Evolutionary conservation across 495 filamentous ascomycete genomes (phyloP).

Genomic region (Aspergillus incahuasiensis): DNA sequence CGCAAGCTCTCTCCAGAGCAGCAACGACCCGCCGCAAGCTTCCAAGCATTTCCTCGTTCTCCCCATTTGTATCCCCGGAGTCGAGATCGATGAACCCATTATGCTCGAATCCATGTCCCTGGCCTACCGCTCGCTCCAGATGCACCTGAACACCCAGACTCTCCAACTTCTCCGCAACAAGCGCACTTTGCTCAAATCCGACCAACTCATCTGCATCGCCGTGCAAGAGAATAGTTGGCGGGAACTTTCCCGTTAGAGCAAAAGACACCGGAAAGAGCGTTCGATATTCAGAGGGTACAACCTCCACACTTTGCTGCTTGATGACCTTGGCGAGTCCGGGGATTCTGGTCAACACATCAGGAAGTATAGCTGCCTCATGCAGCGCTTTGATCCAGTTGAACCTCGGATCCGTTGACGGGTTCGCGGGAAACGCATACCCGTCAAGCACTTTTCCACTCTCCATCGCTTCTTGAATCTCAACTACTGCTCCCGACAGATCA

Average conservation of each 20-base stretch:
- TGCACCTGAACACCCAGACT: neutral
- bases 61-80: neutral
- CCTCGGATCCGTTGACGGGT: neutral
- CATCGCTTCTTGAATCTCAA: neutral
- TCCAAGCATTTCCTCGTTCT: neutral
- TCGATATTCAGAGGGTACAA: neutral
- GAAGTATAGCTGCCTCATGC: neutral
- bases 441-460: neutral
- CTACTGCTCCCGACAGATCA: neutral
- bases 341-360: neutral
- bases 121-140: neutral
- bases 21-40: neutral
- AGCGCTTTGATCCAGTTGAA: neutral
- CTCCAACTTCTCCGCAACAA: neutral
- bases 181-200: neutral
- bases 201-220: neutral
- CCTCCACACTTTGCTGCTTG: neutral
- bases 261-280: neutral
- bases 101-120: neutral
- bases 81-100: neutral
- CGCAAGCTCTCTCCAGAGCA: neutral
- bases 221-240: neutral
- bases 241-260: neutral
- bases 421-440: neutral
- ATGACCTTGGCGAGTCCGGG: neutral